Evolutionary conservation across 768 basidiomycete species (phyloP).

Genomic region (Tylopilus sp.): DNA sequence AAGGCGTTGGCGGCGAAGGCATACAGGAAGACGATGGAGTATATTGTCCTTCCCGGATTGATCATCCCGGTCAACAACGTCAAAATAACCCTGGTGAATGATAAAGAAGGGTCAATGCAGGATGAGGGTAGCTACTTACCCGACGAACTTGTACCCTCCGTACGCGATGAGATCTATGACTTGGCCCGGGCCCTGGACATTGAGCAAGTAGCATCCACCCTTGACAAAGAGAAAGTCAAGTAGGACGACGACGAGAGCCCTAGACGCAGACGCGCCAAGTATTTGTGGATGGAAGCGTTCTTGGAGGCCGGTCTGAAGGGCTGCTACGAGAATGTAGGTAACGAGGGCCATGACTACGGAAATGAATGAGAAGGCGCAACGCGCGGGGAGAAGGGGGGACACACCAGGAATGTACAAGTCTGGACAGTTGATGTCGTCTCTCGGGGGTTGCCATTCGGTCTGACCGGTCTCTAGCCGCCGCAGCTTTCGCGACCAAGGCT

Average conservation of each 20-base stretch:
- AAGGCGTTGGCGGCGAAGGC: slow-evolving; percentile 87
- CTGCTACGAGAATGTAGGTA: slow-evolving; percentile 90
- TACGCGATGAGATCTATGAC: slow-evolving; percentile 86
- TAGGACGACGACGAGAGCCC: slow-evolving; percentile 78
- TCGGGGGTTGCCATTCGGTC: slow-evolving; percentile 80
- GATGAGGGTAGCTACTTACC: slow-evolving; percentile 44
- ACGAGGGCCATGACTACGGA: slow-evolving; percentile 87
- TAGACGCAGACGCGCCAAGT: slow-evolving; percentile 81
- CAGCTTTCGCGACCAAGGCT: slow-evolving; percentile 76
- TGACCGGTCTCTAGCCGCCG: slow-evolving; percentile 58
- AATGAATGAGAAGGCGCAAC: slow-evolving; percentile 9
- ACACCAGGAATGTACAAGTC: slow-evolving; percentile 94
- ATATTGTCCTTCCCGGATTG: slow-evolving; percentile 57
- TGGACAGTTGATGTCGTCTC: slow-evolving; percentile 94
- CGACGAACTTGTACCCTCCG: slow-evolving; percentile 97
- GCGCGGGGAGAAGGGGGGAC: slow-evolving; percentile 13
- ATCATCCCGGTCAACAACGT: slow-evolving; percentile 73
- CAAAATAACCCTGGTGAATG: slow-evolving; percentile 67
- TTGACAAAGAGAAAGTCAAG: slow-evolving; percentile 89
- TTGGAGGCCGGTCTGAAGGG: slow-evolving; percentile 78
- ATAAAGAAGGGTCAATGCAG: background rate
- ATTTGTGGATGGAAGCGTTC: slow-evolving; percentile 85
- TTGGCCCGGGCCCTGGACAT: slow-evolving; percentile 70
- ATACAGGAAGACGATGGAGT: slow-evolving; percentile 75
- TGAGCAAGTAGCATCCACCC: slow-evolving; percentile 89